These are phyloP conservation scores for Sextonia rubra DNA, from an alignment of 164 flowering plant genomes.

Conservation along the genomic window DNA sequence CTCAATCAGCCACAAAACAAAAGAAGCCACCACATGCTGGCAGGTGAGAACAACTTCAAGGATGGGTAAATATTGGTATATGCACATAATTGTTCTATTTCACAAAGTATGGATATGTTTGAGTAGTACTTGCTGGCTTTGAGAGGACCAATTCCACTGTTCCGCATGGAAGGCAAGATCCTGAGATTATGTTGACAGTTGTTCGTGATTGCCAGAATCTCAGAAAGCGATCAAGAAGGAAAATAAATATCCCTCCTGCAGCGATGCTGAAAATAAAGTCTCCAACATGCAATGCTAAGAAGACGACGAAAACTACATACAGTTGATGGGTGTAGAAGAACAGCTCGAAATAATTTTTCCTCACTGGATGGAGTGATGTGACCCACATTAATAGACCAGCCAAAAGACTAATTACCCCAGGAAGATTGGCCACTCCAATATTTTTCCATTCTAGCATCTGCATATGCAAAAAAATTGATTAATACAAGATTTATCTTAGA, in stretches of 20 bases:
- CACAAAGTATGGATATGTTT: constrained; percentile 2
- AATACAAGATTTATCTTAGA: background rate
- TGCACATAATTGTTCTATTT: background rate
- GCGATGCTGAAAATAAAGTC: constrained; percentile 60
- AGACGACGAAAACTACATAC: constrained; percentile 66
- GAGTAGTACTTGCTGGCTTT: constrained; percentile 64
- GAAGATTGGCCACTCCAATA: constrained; percentile 58
- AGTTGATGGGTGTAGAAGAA: constrained; percentile 95
- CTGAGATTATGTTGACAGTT: constrained; percentile 58
- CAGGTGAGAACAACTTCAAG: background rate
- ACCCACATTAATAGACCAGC: constrained; percentile 93
- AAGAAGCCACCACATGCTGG: background rate
- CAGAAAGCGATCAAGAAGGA: constrained; percentile 81
- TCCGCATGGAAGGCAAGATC: constrained; percentile 70
- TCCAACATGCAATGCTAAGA: constrained; percentile 83
- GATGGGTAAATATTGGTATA: background rate
- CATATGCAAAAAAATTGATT: constrained; percentile 6
- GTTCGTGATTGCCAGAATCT: constrained; percentile 82
- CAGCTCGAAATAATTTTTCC: constrained; percentile 66
- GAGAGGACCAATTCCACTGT: constrained; percentile 71
- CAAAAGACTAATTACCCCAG: constrained; percentile 78
- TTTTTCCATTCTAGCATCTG: constrained; percentile 72
- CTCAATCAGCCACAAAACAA: background rate
- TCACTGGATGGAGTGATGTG: constrained; percentile 65
- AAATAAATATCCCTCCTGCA: constrained; percentile 76